A percentile compares a stretch with the other conserved stretches of the same genome.
These are phyloP conservation scores for Mycena maculata DNA, from an alignment of 768 basidiomycete species.

Conservation along the genomic window DNA sequence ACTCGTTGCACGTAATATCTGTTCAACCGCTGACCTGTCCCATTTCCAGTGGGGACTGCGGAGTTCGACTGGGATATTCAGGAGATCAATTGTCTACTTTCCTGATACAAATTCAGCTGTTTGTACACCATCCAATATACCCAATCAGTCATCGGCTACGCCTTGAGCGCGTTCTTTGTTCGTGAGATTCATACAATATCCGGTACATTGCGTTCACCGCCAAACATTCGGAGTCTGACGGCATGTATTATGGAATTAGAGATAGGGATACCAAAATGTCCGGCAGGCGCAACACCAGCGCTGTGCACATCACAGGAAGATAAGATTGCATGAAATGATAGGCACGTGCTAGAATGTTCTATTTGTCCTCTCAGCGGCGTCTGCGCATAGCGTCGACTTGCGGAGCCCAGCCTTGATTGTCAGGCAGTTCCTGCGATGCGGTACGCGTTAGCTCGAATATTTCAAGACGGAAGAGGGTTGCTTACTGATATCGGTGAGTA, in stretches of 20 bases:
- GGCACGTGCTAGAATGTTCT: too few species aligned
- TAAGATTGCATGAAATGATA: too few species aligned
- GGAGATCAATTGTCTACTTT: slow-evolving; percentile 29
- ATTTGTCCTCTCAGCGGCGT: too few species aligned
- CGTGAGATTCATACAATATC: too few species aligned
- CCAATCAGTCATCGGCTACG: not conserved
- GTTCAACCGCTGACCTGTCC: not conserved
- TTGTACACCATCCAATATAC: not conserved
- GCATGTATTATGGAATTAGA: too few species aligned
- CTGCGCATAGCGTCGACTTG: not conserved
- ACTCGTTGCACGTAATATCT: not conserved
- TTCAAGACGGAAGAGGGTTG: not conserved
- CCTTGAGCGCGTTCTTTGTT: not conserved
- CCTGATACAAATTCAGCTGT: not conserved
- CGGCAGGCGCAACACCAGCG: too few species aligned
- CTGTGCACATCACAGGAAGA: too few species aligned
- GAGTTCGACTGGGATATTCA: slow-evolving; percentile 34
- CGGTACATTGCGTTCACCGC: too few species aligned
- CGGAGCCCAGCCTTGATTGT: not conserved
- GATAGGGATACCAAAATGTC: too few species aligned
- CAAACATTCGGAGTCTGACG: too few species aligned
- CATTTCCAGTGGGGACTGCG: slow-evolving; percentile 12
- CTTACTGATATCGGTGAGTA: too few species aligned
- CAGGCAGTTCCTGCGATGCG: not conserved
- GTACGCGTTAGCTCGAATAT: too few species aligned